Base-by-base conservation (phyloP, 805 yeast genomes). In the Saccharomycopsis lassenensis region DNA sequence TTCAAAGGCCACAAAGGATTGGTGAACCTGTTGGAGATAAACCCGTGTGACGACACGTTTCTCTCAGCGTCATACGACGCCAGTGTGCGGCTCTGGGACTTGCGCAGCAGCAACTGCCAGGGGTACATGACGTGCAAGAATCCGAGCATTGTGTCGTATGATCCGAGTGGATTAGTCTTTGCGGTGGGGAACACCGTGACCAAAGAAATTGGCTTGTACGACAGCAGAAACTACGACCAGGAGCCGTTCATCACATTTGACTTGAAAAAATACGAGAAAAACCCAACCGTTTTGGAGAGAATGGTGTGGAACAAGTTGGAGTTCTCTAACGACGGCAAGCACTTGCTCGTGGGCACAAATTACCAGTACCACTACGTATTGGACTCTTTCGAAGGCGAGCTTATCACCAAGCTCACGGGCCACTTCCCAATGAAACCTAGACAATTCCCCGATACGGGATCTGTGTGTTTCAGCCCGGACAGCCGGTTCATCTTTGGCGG, bases 81-180 rank as follows among this genome's bases (percentile, higher is more conserved):
- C 36, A 74, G 94, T 0, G 81, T 86, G 1, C 71, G 91, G 45
- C 47, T 82, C 5, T 91, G 98, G 98, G 97, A 91, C 57, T 54
- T 81, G 18, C 62, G 89, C 46, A 63, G 79, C 0, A 63, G 82
- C 1, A 65, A 71, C 39, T 71, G 80, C 14, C 76, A 71, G 40
- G 91, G 93, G 0, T 57, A 67, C 4, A 51, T 77, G 17, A 72
- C 71, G 16, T 63, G 70, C 24, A 68, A 73, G 11, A 63, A 66
- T 10, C 75, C 82, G 7, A 57, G 67, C 3, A 56, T 74, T 19
- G 62, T 78, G 8, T 81, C 91, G 0, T 71, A 75, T 47, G 97
- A 89, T 57, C 91, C 95, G 1, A 71, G 81, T 25, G 95, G 95
- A 1, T 59, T 77, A 6, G 80, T 87, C 0, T 76, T 85, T 56